Evolutionary conservation across 208 protist genomes (phyloP), one percentile per base, ranked within the genome.

Genomic region (Wallacemonas rigidus): DNA sequence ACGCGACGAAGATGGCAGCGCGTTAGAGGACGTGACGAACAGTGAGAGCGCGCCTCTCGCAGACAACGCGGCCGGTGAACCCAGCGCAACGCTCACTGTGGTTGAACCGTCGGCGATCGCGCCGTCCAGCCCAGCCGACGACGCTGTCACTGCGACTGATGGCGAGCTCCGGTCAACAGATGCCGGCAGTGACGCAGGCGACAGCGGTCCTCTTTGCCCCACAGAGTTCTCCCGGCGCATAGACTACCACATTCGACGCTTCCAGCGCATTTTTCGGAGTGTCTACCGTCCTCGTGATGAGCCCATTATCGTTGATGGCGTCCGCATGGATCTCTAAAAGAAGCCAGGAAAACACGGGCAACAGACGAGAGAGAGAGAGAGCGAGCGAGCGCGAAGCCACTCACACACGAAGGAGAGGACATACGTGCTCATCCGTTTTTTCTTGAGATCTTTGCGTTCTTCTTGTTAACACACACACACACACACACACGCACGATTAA

Each of bases 271-370:
- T 0, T 86, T 89, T 58, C 70, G 50, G 40, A 79, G 72, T 38
- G 80, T 87, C 1, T 84, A 89, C 77, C 79, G 85, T 9, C 90
- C 90, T 1, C 76, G 78, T 5, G 88, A 93, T 36, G 58, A 61
- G 15, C 87, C 87, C 1, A 89, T 95, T 47, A 72, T 95, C 40
- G 87, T 95, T 80, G 83, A 93, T 57, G 90, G 88, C 40, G 86
- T 92, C 61, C n/a, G 77, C 12, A 91, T 88, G 75, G 90, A 95
- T 67, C 14, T 63, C 35, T 67, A 56, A 58, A 40, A 44, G 38
- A 26, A 12, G 7, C 11, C 40, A 72, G n/a, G 64, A 17, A 56
- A 57, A 54, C 39, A 39, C 6, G 17, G 5, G 0, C 8, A 7
- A 71, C n/a, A n/a, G 15, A 12, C 60, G 3, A 17, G 5, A 8